Conservation (phyloP, 805 yeast genomes). For the Suhomyces prunicola region DNA sequence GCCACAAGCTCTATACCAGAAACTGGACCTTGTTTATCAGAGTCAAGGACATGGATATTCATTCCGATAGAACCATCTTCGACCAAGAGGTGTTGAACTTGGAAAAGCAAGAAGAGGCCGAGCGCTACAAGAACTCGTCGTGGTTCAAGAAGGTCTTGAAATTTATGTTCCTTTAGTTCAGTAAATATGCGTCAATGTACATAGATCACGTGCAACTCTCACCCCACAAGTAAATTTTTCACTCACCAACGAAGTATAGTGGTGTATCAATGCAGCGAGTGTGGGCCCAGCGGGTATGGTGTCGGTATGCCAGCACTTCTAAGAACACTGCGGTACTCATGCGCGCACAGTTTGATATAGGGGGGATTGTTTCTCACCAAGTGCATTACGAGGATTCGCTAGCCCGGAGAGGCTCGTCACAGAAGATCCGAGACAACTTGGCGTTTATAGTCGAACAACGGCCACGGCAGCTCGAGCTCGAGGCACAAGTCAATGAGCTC, state of each 20-base stretch:
- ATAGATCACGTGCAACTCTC: not conserved
- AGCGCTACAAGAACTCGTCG: conserved; percentile 6
- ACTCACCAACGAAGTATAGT: not conserved
- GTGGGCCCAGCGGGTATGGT: not conserved
- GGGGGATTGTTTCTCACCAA: conserved; percentile 18
- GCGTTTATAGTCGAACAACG: conserved; percentile 26
- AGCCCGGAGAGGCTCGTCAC: conserved; percentile 21
- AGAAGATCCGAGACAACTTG: conserved; percentile 15
- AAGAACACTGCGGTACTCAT: conserved; percentile 12
- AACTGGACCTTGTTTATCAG: conserved; percentile 28
- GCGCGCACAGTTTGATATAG: conserved; percentile 25
- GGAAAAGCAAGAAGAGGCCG: conserved; percentile 19
- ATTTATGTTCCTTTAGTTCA: conserved; percentile 7
- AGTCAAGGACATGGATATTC: conserved; percentile 29
- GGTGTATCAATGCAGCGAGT: not conserved
- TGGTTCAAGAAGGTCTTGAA: conserved; percentile 7
- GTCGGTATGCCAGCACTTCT: conserved; percentile 6
- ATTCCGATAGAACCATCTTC: conserved; percentile 28
- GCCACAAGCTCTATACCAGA: conserved; percentile 31
- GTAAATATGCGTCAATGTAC: not conserved
- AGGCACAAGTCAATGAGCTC: conserved; percentile 21
- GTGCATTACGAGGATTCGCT: conserved; percentile 26
- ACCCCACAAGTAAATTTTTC: not conserved
- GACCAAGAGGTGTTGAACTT: conserved; percentile 34
- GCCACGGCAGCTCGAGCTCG: conserved; percentile 19